phyloP scores from a whole-genome alignment of 257 asterid species.

The Asclepias syriaca region DNA sequence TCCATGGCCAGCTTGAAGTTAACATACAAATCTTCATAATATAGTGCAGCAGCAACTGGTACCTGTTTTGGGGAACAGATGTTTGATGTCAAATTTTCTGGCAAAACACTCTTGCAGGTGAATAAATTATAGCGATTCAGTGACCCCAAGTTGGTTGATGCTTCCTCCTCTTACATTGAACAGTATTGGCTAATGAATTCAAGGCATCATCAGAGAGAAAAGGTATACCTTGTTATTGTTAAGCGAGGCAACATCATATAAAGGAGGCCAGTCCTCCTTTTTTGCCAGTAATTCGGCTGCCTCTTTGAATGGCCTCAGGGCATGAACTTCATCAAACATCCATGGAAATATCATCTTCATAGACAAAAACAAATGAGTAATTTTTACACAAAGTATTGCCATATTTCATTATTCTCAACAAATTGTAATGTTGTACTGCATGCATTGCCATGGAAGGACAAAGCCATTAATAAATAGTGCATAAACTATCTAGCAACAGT shows the following conservation, averaged over 20 bases:
- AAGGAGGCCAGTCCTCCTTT: constrained; percentile 87
- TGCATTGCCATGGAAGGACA: background rate
- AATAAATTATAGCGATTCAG: background rate
- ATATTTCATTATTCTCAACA: background rate
- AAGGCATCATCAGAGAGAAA: background rate
- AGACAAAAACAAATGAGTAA: constrained; percentile 10
- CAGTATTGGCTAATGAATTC: background rate
- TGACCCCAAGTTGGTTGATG: background rate
- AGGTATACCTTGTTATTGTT: constrained; percentile 62
- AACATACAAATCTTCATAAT: constrained; percentile 86
- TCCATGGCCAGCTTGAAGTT: constrained; percentile 82
- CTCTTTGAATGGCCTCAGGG: constrained; percentile 71
- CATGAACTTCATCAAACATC: constrained; percentile 82
- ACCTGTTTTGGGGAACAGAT: constrained; percentile 36
- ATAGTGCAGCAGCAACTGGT: constrained; percentile 94
- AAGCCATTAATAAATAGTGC: background rate
- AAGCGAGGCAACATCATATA: constrained; percentile 50
- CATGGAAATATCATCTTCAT: constrained; percentile 91
- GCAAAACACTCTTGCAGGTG: background rate
- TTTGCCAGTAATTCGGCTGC: constrained; percentile 74
- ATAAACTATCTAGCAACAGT: background rate
- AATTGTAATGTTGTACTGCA: background rate
- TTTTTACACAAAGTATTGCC: background rate
- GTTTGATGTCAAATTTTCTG: background rate
- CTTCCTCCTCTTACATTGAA: background rate